A percentile compares a stretch with the other conserved stretches of the same genome.
phyloP scores from a whole-genome alignment of 495 filamentous ascomycete species.

The Acidomyces sp. region DNA sequence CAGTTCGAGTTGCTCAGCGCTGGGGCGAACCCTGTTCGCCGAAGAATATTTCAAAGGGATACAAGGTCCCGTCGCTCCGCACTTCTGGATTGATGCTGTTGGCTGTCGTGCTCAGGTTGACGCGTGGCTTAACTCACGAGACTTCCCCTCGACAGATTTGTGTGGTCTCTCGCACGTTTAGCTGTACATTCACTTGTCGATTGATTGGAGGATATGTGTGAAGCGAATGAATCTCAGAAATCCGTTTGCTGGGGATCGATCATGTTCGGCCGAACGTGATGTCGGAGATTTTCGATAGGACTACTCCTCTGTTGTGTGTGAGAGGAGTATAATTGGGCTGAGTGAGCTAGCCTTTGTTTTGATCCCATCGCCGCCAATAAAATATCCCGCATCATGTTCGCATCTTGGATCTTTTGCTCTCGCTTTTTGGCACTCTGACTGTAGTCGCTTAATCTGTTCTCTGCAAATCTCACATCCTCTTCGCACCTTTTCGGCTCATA shows the following conservation, averaged over 20 bases:
- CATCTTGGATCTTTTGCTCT: slow-evolving; percentile 16
- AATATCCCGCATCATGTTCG: slow-evolving; percentile 14
- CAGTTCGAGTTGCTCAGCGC: too few relatives aligned
- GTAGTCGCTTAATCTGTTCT: slow-evolving; percentile 13
- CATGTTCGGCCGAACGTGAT: slow-evolving; percentile 1
- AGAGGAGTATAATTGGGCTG: background rate
- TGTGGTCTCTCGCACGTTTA: slow-evolving; percentile 25
- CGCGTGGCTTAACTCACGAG: slow-evolving; percentile 5
- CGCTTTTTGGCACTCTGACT: slow-evolving; percentile 6
- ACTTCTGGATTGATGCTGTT: too few relatives aligned
- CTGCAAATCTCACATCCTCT: background rate
- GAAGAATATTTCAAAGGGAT: too few relatives aligned
- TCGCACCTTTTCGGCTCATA: background rate
- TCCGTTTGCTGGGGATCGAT: background rate
- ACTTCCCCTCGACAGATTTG: slow-evolving; percentile 7
- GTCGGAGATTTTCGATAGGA: background rate
- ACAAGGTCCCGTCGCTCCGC: too few relatives aligned
- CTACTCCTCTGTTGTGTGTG: background rate
- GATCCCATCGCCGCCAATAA: slow-evolving; percentile 17
- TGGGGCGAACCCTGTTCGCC: too few relatives aligned
- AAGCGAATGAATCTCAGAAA: slow-evolving; percentile 18
- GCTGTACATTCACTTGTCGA: slow-evolving; percentile 24
- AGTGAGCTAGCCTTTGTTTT: slow-evolving; percentile 2
- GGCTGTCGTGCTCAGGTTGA: background rate
- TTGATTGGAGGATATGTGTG: slow-evolving; percentile 17